Percentiles rank a stretch among this genome's conserved stretches.
Evolutionary conservation across 371 early-diverging fungal genomes (phyloP).

Genomic region (Capniomyces stellatus): DNA sequence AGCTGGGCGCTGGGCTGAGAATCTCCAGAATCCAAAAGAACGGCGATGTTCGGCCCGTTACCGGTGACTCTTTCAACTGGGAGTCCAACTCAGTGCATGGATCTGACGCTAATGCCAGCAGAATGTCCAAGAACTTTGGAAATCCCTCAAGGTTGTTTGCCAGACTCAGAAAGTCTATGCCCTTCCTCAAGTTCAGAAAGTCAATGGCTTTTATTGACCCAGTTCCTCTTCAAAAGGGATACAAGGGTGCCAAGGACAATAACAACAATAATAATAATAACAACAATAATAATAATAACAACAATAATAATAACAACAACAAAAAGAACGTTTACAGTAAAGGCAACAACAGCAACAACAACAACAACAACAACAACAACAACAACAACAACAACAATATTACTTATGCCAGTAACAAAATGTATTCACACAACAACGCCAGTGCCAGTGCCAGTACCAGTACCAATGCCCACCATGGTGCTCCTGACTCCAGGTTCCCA

Average conservation of each 20-base stretch:
- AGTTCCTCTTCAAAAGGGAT: neutral
- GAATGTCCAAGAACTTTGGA: slow-evolving; percentile 9
- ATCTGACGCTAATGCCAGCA: slow-evolving; percentile 1
- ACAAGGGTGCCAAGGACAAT: too few species aligned
- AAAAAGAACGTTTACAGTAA: too few species aligned
- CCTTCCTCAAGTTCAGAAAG: slow-evolving; percentile 19
- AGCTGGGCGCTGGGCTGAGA: slow-evolving; percentile 1
- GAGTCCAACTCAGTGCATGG: neutral
- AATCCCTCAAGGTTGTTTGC: slow-evolving; percentile 21
- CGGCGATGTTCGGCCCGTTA: neutral
- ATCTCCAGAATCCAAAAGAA: neutral
- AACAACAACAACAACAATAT: too few species aligned
- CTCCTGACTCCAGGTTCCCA: neutral
- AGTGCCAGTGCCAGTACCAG: too few species aligned
- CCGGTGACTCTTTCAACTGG: slow-evolving; percentile 3
- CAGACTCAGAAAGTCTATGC: slow-evolving; percentile 23
- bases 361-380: slow-evolving; percentile 6
- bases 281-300: too few species aligned
- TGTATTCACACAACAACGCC: too few species aligned
- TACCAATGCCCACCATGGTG: too few species aligned
- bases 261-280: too few species aligned
- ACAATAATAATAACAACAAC: too few species aligned
- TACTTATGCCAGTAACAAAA: too few species aligned
- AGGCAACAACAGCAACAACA: neutral
- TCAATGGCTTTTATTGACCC: slow-evolving; percentile 8